Evolutionary conservation across 306 rosid genomes (phyloP).

Genomic region (Prinsepia uniflora): DNA sequence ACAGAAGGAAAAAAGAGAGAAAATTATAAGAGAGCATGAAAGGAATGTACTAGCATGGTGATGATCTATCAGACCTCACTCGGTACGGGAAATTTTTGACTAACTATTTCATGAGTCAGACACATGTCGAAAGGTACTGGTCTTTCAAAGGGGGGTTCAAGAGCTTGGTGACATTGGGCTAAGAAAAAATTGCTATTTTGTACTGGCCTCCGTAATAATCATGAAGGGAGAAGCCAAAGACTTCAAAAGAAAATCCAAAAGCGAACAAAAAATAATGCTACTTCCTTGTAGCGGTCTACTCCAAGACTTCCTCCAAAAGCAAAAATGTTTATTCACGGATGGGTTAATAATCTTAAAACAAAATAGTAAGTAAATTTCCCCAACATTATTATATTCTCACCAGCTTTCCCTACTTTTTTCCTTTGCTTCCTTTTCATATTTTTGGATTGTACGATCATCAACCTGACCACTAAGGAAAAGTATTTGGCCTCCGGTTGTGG

Average conservation of each 20-base stretch:
- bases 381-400: slow-evolving; percentile 41
- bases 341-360: neutral
- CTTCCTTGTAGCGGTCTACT: neutral
- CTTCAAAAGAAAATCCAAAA: neutral
- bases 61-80: neutral
- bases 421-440: slow-evolving; percentile 97
- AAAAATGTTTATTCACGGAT: too few species aligned
- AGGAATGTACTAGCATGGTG: neutral
- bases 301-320: neutral
- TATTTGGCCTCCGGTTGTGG: slow-evolving; percentile 97
- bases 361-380: neutral
- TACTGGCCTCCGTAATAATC: neutral
- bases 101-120: neutral
- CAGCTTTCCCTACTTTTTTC: slow-evolving; percentile 99
- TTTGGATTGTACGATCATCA: slow-evolving; percentile 95
- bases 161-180: neutral
- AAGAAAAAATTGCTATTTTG: neutral
- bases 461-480: slow-evolving; percentile 97
- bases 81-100: neutral
- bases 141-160: neutral
- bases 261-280: neutral
- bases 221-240: neutral
- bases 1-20: neutral
- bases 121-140: neutral
- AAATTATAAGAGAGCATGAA: neutral